Conservation (phyloP, 179 eudicot species). For the Actinidia arguta region DNA sequence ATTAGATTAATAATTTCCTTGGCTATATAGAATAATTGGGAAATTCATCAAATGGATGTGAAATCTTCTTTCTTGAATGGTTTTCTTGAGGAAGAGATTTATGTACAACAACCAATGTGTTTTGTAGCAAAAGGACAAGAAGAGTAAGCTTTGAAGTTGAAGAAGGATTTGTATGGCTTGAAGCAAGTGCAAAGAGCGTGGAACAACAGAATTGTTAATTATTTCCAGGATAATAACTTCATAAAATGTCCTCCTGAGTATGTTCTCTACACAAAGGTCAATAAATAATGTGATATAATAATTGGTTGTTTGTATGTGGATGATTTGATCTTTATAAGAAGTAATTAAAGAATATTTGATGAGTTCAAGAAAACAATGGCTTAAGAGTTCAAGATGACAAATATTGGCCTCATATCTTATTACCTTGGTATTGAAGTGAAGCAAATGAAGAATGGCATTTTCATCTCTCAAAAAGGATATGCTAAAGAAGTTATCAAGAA, state of each 20-base stretch:
- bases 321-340: slow-evolving; percentile 3
- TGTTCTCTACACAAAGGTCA: background rate
- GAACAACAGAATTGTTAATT: background rate
- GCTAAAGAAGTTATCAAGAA: background rate
- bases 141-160: background rate
- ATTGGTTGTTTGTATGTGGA: background rate
- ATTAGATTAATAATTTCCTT: too few relatives aligned
- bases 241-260: background rate
- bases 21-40: background rate
- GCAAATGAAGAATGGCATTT: background rate
- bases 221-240: background rate
- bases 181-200: background rate
- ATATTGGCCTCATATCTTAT: too few relatives aligned
- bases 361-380: too few relatives aligned
- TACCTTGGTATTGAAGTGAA: slow-evolving; percentile 14
- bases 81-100: too few relatives aligned
- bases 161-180: background rate
- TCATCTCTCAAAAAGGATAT: background rate
- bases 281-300: background rate
- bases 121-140: background rate
- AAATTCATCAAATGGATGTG: background rate
- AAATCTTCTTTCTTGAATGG: too few relatives aligned
- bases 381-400: too few relatives aligned
- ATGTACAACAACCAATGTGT: background rate
- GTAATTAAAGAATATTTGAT: background rate